Percentiles rank a stretch among this genome's conserved stretches.
Evolutionary conservation across 345 rosid species (phyloP).

Genomic region (Ailanthus altissimus): DNA sequence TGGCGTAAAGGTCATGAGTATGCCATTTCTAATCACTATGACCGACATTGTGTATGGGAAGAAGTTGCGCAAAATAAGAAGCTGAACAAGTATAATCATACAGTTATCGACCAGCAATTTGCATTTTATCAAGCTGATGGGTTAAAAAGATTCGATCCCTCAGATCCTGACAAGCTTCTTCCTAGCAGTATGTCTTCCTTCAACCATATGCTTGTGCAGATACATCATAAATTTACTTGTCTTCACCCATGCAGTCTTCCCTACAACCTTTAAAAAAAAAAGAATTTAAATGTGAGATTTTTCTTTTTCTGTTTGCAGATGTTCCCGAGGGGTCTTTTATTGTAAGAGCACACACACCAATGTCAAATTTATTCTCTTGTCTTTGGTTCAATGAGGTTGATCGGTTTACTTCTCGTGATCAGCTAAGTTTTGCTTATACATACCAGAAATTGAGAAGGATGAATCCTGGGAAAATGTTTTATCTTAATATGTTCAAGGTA

Average conservation of each 20-base stretch:
- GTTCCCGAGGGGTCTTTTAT: conserved; percentile 98
- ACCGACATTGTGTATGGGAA: conserved; percentile 96
- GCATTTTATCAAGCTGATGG: conserved; percentile 87
- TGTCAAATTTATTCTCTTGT: conserved; percentile 96
- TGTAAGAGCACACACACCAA: conserved; percentile 91
- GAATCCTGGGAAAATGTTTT: conserved; percentile 79
- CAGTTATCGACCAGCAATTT: conserved; percentile 81
- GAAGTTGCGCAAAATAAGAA: conserved; percentile 93
- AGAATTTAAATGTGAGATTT: not conserved
- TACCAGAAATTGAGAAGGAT: conserved; percentile 79
- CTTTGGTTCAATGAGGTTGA: conserved; percentile 99
- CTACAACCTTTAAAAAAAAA: too few species aligned
- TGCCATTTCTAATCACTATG: conserved; percentile 95
- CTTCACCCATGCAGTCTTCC: too few species aligned
- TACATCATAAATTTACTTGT: not conserved
- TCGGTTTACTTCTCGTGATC: conserved; percentile 96
- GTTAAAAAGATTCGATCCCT: conserved; percentile 66
- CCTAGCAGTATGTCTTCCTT: conserved; percentile 73
- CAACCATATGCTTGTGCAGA: not conserved
- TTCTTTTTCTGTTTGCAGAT: conserved; percentile 49
- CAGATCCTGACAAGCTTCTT: conserved; percentile 85
- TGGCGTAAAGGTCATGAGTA: conserved; percentile 95
- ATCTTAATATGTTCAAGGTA: conserved; percentile 97
- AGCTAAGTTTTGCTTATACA: conserved; percentile 88
- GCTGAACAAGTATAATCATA: conserved; percentile 93